Percentiles rank a stretch among this genome's conserved stretches.
These are phyloP conservation scores for Gaultheria prostrata DNA, from an alignment of 148 eudicot genomes.

Conservation along the genomic window DNA sequence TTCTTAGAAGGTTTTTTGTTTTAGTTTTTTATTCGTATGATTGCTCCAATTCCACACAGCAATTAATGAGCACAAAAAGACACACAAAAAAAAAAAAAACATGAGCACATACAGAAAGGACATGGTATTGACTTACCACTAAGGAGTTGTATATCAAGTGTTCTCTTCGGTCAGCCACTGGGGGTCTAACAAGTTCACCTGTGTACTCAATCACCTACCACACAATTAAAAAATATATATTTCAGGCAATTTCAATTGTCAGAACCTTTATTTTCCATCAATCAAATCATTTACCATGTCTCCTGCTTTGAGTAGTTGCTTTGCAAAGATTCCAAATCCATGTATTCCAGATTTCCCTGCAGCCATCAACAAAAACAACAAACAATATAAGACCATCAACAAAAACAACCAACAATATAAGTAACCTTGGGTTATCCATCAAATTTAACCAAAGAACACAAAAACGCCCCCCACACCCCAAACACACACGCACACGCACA, in stretches of 20 bases:
- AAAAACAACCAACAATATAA: background rate
- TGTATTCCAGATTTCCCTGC: conserved; percentile 94
- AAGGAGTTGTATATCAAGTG: conserved; percentile 81
- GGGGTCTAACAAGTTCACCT: conserved; percentile 87
- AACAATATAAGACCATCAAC: too few relatives aligned
- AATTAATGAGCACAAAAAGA: background rate
- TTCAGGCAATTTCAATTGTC: background rate
- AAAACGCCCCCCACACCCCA: too few relatives aligned
- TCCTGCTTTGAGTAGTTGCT: conserved; percentile 87
- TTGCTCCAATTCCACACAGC: background rate
- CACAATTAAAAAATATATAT: conserved; percentile 6
- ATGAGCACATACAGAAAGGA: background rate
- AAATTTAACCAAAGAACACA: conserved; percentile 6
- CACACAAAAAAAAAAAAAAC: background rate
- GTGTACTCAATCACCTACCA: conserved; percentile 83
- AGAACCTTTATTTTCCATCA: background rate
- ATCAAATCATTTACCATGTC: conserved; percentile 63
- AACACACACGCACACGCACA: background rate
- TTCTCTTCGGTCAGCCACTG: conserved; percentile 94
- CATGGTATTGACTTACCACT: conserved; percentile 58
- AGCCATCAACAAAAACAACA: conserved; percentile 12
- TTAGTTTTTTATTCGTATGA: background rate
- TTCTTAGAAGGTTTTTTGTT: background rate
- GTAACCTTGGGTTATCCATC: background rate
- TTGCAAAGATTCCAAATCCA: conserved; percentile 93